Base-by-base conservation (phyloP, 345 rosid species). In the Salix udensis region DNA sequence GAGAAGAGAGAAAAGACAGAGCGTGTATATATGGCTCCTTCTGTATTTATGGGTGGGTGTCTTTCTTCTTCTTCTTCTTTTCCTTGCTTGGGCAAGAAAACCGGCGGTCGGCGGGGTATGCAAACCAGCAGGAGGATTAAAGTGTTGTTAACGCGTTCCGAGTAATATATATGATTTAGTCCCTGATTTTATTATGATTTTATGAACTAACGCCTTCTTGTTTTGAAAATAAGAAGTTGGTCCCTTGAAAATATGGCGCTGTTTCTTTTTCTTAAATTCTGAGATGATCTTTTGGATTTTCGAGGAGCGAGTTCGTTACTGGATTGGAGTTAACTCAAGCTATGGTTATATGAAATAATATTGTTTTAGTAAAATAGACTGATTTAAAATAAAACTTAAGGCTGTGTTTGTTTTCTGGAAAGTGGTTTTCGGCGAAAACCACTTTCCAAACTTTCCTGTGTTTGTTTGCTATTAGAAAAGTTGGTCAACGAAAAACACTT, bases 101-200 rank as follows among this genome's bases (percentile, higher is more conserved):
- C 39, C 79, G 79, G 83, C 82, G 74, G 83, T 79, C 76, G 78
- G 85, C 68, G 80, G 85, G 60, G 62, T n/a, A 26, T 23, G 62
- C 28, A 8, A 1, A 40, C 44, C 44, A 23, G 62, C 13, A 55
- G 62, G 23, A 2, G 21, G 23, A 52, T 52, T 52, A 19, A n/a
- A n/a, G 24, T 58, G 28, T 9, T 23, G 62, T 10, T 4, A 23
- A 58, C 62, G 62, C 62, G 62, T 9, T 3, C 28, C 28, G 14
- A 55, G 14, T n/a, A 55, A 58, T n/a, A 55, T n/a, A 55, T 23
- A n/a, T 11, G 0, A 58, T 3, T n/a, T 1, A 23, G 28, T n/a
- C 24, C 62, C 13, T n/a, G 28, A 3, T 3, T n/a, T 3, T 58
- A 10, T 58, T 58, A 58, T 58, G 9, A 4, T 0, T 58, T 0